A percentile compares a stretch with the other conserved stretches of the same genome.
Evolutionary conservation across 2,329 filamentous ascomycete genomes (phyloP).

Genomic region (Simplicillium aogashimaense): DNA sequence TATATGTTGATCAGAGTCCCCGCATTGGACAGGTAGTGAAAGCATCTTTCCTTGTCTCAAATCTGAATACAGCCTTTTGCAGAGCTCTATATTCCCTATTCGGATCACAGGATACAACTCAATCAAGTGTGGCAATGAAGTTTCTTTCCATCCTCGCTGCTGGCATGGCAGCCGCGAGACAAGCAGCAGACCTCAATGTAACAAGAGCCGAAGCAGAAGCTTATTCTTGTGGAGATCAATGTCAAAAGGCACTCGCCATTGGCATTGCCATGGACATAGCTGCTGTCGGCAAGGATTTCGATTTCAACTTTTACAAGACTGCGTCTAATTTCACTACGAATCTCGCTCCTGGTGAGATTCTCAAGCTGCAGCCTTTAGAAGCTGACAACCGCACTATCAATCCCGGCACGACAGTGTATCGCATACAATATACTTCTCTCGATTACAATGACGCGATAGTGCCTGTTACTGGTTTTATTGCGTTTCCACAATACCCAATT

Average conservation of each 20-base stretch:
- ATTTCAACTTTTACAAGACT: not conserved
- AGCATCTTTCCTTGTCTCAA: too few relatives aligned
- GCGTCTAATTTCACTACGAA: not conserved
- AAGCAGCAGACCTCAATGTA: not conserved
- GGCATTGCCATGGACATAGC: not conserved
- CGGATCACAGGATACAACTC: too few relatives aligned
- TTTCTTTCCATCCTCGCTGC: not conserved
- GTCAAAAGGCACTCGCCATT: not conserved
- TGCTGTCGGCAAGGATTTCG: not conserved
- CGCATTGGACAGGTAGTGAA: too few relatives aligned
- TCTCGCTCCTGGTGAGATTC: not conserved
- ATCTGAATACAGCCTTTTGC: too few relatives aligned
- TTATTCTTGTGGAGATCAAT: not conserved
- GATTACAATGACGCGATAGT: not conserved
- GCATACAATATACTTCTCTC: not conserved
- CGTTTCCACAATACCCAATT: not conserved
- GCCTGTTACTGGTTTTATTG: not conserved
- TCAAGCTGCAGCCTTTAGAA: not conserved
- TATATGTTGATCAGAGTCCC: too few relatives aligned
- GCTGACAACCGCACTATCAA: not conserved
- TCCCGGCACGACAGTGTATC: not conserved
- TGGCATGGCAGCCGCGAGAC: not conserved
- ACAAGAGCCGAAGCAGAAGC: not conserved
- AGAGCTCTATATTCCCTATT: too few relatives aligned
- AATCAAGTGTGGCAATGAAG: too few relatives aligned